phyloP scores from a whole-genome alignment of 176 grass and related monocot genomes.

The Carex scoparia region DNA sequence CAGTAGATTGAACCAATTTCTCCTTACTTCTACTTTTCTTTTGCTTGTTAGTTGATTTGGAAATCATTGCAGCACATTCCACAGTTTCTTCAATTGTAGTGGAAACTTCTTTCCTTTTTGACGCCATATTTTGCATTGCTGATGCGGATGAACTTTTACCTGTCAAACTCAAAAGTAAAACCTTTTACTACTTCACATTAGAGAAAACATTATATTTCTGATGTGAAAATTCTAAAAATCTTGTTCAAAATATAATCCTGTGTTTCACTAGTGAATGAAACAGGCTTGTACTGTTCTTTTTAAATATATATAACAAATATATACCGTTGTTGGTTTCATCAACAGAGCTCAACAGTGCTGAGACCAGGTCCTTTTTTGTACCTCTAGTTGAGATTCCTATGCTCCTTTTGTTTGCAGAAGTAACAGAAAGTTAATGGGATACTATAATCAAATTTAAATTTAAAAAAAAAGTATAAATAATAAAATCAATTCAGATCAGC shows the following conservation, averaged over 20 bases:
- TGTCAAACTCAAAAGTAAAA: slow-evolving; percentile 21
- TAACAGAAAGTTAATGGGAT: not conserved
- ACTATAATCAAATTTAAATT: slow-evolving; percentile 1
- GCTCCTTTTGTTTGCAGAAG: slow-evolving; percentile 8
- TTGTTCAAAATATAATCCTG: not conserved
- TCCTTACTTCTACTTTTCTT: slow-evolving; percentile 64
- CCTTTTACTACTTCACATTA: not conserved
- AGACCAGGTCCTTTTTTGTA: slow-evolving; percentile 78
- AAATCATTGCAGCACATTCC: slow-evolving; percentile 35
- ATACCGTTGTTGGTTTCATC: slow-evolving; percentile 39
- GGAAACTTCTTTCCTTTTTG: slow-evolving; percentile 59
- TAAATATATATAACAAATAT: slow-evolving; percentile 1
- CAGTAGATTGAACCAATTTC: slow-evolving; percentile 32
- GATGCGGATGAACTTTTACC: slow-evolving; percentile 30
- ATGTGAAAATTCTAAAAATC: not conserved
- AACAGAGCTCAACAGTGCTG: slow-evolving; percentile 45
- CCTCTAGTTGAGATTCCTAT: slow-evolving; percentile 40
- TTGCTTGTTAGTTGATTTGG: slow-evolving; percentile 44
- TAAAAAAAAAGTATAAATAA: not conserved
- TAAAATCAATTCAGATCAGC: slow-evolving; percentile 5
- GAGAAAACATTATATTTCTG: not conserved
- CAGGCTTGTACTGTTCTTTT: not conserved
- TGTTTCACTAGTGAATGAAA: not conserved
- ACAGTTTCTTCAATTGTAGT: slow-evolving; percentile 42
- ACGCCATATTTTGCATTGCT: slow-evolving; percentile 24